A percentile compares a stretch with the other conserved stretches of the same genome.
These are phyloP conservation scores for Phoma sp. DNA, from an alignment of 2,329 filamentous ascomycete genomes.

Conservation along the genomic window DNA sequence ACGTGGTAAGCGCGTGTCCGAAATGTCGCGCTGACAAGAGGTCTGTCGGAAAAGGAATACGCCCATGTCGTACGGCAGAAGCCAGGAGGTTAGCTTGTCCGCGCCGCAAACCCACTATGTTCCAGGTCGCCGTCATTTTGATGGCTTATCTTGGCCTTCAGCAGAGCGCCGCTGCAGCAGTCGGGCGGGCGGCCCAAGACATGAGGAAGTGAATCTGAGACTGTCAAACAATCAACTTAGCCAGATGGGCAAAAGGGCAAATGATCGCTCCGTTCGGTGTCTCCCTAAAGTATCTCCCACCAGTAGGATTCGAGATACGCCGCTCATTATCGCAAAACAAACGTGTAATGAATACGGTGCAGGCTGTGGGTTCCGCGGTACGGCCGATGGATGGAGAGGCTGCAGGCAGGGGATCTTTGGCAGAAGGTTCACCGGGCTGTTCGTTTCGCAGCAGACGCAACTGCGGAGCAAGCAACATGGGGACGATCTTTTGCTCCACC, in stretches of 20 bases:
- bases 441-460: constrained; percentile 28
- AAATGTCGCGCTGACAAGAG: constrained; percentile 11
- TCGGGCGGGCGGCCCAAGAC: constrained; percentile 1
- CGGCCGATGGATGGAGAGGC: constrained; percentile 3
- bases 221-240: not conserved
- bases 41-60: constrained; percentile 17
- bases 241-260: constrained; percentile 12
- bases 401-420: constrained; percentile 4
- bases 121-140: constrained; percentile 12
- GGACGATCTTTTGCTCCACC: constrained; percentile 22
- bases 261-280: not conserved
- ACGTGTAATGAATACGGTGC: not conserved
- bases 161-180: constrained; percentile 2
- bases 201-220: constrained; percentile 3
- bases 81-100: constrained; percentile 14
- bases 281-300: not conserved
- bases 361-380: constrained; percentile 4
- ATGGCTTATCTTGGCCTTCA: constrained; percentile 7
- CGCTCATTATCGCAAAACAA: constrained; percentile 3
- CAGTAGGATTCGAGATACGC: constrained; percentile 3
- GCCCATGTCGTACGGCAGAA: constrained; percentile 14
- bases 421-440: constrained; percentile 15
- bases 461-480: constrained; percentile 22
- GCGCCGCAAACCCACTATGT: constrained; percentile 10
- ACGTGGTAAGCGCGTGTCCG: constrained; percentile 20